phyloP scores from a whole-genome alignment of 208 protist genomes.

The Leishmania mexicana region DNA sequence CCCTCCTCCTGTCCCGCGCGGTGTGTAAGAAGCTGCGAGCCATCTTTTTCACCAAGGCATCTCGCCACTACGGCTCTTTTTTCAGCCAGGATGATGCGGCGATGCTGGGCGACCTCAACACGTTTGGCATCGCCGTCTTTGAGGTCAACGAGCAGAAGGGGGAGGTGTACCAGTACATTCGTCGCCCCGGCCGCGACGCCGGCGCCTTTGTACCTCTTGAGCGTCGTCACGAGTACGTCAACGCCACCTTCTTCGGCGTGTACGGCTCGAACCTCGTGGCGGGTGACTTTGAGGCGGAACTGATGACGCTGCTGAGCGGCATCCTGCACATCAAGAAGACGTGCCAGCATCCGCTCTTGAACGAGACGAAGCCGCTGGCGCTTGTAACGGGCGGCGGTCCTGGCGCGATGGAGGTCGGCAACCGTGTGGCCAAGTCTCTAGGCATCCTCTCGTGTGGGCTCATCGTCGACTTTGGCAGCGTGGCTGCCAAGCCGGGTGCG shows the following conservation, averaged over 20 bases:
- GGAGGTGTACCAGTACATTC: conserved; percentile 90
- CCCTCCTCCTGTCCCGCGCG: conserved; percentile 83
- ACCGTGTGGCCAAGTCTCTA: conserved; percentile 89
- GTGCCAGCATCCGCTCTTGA: conserved; percentile 76
- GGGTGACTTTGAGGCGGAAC: conserved; percentile 92
- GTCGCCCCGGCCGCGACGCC: conserved; percentile 69
- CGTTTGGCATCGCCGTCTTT: conserved; percentile 90
- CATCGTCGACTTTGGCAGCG: conserved; percentile 91
- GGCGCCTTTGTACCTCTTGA: conserved; percentile 90
- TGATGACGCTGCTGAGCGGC: conserved; percentile 82
- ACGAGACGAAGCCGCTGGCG: conserved; percentile 74
- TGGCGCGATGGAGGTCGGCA: conserved; percentile 94
- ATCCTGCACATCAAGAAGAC: conserved; percentile 74
- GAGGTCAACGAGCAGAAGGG: conserved; percentile 80
- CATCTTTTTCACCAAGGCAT: conserved; percentile 87
- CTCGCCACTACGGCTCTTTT: conserved; percentile 81
- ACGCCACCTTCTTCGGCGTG: conserved; percentile 91
- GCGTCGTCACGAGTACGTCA: conserved; percentile 84
- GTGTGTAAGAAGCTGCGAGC: conserved; percentile 84
- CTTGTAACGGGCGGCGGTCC: conserved; percentile 93
- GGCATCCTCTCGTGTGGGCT: conserved; percentile 92
- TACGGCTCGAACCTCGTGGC: conserved; percentile 94
- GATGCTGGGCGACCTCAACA: conserved; percentile 86
- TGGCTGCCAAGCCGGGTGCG: conserved; percentile 77
- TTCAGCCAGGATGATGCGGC: conserved; percentile 92